Evolutionary conservation across 2,329 filamentous ascomycete species (phyloP), one percentile per base, ranked within the genome.

Genomic region (Sarocladium kiliense): DNA sequence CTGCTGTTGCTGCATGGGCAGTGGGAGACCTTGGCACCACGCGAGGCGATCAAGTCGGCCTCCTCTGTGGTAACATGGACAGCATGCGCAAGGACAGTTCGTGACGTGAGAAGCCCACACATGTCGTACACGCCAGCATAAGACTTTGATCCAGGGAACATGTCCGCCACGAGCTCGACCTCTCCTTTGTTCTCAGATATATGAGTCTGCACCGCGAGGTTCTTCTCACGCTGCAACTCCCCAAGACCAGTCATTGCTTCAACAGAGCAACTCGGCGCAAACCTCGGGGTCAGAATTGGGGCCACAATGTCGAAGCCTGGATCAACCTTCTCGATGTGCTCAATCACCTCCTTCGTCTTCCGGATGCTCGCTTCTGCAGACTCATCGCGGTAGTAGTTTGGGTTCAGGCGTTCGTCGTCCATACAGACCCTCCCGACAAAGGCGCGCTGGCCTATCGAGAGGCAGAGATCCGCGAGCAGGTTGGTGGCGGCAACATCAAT

Each of bases 341-440:
- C 73, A 51, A 95, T 85, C 19, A 77, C 82, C 11, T 75, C 76
- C 26, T 73, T 68, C 0, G 87, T 88, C 36, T 78, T 78, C 2
- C 68, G 61, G 0, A 90, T 55, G 0, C 84, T 79, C 23, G 77
- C 74, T 2, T 80, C 80, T 0, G 84, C 71, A 16, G 80, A 84
- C 56, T 81, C 80, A 67, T 99, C 94, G 21, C 85, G 80, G 73
- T 97, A 97, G 74, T 87, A 89, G 1, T 81, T 78, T 0, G 92
- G 92, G 36, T 84, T 86, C 3, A 88, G 71, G 1, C 73, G 68
- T 0, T 70, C 68, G 27, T 80, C 79, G 68, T 97, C 91, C 94
- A 99, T 97, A 76, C 92, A 97, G n/a, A 95, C 89, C 39, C 94
- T 81, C 30, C 94, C 94, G 39, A 99, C 82, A 60, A 97, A 89